Base-by-base conservation (phyloP, 148 eudicot species). In the Nepenthes gracilis region DNA sequence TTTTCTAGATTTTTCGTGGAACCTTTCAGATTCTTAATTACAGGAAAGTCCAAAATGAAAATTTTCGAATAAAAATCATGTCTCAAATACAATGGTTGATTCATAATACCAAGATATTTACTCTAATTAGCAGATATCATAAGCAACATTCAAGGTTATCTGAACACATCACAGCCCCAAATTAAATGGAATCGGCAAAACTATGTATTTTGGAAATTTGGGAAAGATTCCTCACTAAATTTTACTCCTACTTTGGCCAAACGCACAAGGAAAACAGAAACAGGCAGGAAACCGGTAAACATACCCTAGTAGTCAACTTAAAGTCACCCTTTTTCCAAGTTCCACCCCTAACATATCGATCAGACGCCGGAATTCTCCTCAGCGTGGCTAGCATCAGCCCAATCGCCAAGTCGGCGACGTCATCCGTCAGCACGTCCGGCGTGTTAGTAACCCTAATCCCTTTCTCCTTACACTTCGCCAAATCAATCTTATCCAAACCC, bases 391-490 rank as follows among this genome's bases (percentile, higher is more conserved):
- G 53, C 67, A 82, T 81, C 72, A 92, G 66, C 43, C 82, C 96
- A 48, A 92, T 72, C 2, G 94, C 97, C 69, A 85, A 55, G 59
- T 92, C 96, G 12, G 96, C 96, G 48, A 86, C 98, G 60, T 85
- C 94, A 15, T 93, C 96, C 38, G 98, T 93, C 66, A 93, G 62
- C 36, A 93, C 94, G 67, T 88, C 96, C 0, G 96, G 98, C 6
- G 95, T 88, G 47, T 88, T 80, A 1, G 73, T 85, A 61, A 92
- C 96, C 74, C 77, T 78, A 68, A 92, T 78, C 38, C 88, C 93
- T 51, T 58, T 88, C 60, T 83, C 96, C 67, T 61, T 77, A 50
- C 97, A 92, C 64, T 80, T 81, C 0, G 10, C 68, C 80, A 92
- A 51, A 54, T 92, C 97, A 4, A 92, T 77, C 73, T 88, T 92